Evolutionary conservation across 2,329 filamentous ascomycete genomes (phyloP).

Genomic region (Sporothrix humicola): DNA sequence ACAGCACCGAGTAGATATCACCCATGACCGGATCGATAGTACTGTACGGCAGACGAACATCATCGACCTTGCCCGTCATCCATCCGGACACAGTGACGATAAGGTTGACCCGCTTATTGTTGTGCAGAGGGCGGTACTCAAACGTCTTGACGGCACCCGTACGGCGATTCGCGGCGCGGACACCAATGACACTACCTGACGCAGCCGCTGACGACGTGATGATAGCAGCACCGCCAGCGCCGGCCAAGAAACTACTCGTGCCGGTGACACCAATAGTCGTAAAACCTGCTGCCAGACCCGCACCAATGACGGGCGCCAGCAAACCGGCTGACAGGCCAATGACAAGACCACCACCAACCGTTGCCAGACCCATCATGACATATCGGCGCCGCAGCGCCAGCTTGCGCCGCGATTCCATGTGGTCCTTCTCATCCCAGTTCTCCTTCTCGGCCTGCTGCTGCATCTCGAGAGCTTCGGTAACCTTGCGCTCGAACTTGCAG

Average conservation of each 20-base stretch:
- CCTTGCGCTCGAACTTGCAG: constrained; percentile 93
- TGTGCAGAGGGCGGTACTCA: constrained; percentile 94
- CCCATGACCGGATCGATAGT: constrained; percentile 98
- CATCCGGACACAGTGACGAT: constrained; percentile 95
- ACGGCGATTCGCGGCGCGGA: constrained; percentile 81
- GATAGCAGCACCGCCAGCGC: constrained; percentile 88
- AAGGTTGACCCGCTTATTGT: constrained; percentile 95
- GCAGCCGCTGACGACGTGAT: constrained; percentile 89
- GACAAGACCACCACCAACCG: constrained; percentile 90
- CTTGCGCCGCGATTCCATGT: constrained; percentile 86
- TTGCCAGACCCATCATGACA: constrained; percentile 95
- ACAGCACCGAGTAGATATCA: constrained; percentile 93
- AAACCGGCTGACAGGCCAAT: constrained; percentile 94
- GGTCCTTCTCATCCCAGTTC: constrained; percentile 96
- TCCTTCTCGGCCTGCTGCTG: constrained; percentile 93
- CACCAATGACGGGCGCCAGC: constrained; percentile 90
- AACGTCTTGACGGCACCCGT: constrained; percentile 95
- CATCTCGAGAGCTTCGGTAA: constrained; percentile 97
- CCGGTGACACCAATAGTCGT: constrained; percentile 93
- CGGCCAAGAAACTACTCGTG: constrained; percentile 86
- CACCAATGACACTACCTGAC: constrained; percentile 84
- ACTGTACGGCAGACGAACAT: constrained; percentile 92
- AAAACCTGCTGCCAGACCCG: constrained; percentile 90
- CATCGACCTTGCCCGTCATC: constrained; percentile 98
- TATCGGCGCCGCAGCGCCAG: constrained; percentile 80